Base-by-base conservation (phyloP, 2,329 filamentous ascomycete species). In the Fragosphaeria purpurea region DNA sequence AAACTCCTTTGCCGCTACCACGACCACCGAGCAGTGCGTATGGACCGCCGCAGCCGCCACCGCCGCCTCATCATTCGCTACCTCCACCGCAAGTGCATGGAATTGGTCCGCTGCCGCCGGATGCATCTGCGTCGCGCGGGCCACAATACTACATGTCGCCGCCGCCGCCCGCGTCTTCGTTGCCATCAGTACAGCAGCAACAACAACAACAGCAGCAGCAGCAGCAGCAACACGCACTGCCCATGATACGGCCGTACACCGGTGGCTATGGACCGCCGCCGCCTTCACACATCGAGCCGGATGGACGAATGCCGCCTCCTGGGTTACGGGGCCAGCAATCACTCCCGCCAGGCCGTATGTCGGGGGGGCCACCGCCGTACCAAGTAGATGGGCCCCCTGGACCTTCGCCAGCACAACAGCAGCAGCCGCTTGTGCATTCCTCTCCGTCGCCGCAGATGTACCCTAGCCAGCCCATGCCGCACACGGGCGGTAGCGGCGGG, bases 61-160 rank as follows among this genome's bases (percentile, higher is more conserved):
- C n/a, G 11, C 41, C 6, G 31, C 11, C 33, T 9, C 43, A 31
- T 11, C 32, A 31, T 4, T 11, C 32, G 9, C 43, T 33, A 13
- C 40, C 41, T 13, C 39, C 44, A 34, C 45, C 50, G 13, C 31
- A 9, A 32, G 22, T 22, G 22, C 22, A 22, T 22, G 22, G 22
- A 22, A 22, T 22, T 22, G 22, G 22, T 22, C 13, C 32, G 12
- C 13, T 41, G 31, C 12, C 43, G 7, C 33, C 39, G 37, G 46
- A 52, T 5, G 33, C 33, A 7, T 13, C 50, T 2, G 40, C 42
- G 37, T 46, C 44, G 7, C 46, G 44, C 5, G 38, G n/a, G 4
- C 44, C 54, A 31, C 52, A 51, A 22, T 55, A 56, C 37, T 55
- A 56, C 47, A 48, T 48, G 46, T 56, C 54, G 8, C 50, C 53